Conservation (phyloP, 306 rosid species). For the Comarum palustre region DNA sequence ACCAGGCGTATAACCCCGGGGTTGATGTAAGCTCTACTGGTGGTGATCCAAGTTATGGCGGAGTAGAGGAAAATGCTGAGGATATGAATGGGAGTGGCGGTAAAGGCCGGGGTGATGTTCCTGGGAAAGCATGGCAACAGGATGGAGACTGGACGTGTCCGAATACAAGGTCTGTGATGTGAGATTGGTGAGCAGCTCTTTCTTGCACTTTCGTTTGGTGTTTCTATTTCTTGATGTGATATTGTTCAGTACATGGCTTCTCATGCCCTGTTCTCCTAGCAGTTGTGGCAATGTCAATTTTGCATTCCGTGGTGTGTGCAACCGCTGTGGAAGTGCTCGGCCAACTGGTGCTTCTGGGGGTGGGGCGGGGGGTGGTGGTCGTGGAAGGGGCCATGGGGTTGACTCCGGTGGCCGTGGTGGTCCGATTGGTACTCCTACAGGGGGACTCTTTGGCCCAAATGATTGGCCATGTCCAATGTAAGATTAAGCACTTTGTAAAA, state of each 20-base stretch:
- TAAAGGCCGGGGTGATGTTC: constrained; percentile 67
- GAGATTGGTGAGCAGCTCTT: constrained; percentile 98
- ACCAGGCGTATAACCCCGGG: constrained; percentile 42
- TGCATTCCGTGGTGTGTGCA: constrained; percentile 99
- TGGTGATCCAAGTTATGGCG: constrained; percentile 34
- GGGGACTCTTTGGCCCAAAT: constrained; percentile 96
- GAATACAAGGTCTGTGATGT: constrained; percentile 99
- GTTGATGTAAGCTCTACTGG: constrained; percentile 49
- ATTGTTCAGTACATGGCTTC: constrained; percentile 29
- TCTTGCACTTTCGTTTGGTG: constrained; percentile 54
- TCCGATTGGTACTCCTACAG: constrained; percentile 54
- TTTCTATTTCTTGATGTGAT: constrained; percentile 13
- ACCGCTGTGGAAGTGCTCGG: constrained; percentile 96
- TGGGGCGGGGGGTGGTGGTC: constrained; percentile 74
- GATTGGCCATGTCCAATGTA: constrained; percentile 99
- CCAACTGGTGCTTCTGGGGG: constrained; percentile 82
- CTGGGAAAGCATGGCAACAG: constrained; percentile 96
- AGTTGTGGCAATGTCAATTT: constrained; percentile 93
- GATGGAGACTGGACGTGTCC: constrained; percentile 99
- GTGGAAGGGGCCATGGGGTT: constrained; percentile 79
- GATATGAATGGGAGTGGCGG: constrained; percentile 66
- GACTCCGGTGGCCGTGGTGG: constrained; percentile 68
- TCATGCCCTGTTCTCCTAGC: constrained; percentile 37
- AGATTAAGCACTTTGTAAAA: constrained; percentile 6
- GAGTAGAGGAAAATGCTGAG: constrained; percentile 45